Evolutionary conservation across 1,284 basidiomycete species (phyloP).

Genomic region (Fistulinella staudtii): DNA sequence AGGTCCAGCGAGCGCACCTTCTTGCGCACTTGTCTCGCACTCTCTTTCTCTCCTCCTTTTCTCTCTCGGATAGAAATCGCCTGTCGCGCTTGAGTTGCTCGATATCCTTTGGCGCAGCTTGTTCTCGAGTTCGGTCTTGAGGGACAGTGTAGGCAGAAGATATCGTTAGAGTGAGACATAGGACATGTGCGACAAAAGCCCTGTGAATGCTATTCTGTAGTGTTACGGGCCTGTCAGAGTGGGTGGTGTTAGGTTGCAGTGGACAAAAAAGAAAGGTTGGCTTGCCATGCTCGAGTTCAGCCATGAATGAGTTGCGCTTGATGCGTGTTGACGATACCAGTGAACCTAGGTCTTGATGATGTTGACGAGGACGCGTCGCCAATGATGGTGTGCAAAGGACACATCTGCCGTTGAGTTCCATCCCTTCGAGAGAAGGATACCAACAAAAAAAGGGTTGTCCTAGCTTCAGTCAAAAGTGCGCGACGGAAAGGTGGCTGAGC

Average conservation of each 20-base stretch:
- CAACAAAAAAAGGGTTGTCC: too few species aligned
- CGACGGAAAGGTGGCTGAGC: too few species aligned
- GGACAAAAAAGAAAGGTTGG: neutral
- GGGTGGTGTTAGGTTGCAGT: neutral
- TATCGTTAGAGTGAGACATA: conserved; percentile 60
- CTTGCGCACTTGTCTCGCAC: conserved; percentile 42
- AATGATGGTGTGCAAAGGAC: too few species aligned
- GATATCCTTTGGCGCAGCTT: conserved; percentile 57
- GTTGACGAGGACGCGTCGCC: too few species aligned
- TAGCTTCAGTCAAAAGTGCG: too few species aligned
- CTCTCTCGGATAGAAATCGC: conserved; percentile 55
- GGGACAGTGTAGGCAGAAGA: conserved; percentile 52
- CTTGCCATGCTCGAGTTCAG: conserved; percentile 62
- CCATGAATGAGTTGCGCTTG: conserved; percentile 60
- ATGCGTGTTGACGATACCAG: conserved; percentile 20
- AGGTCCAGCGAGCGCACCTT: conserved; percentile 41
- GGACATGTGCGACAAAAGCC: conserved; percentile 54
- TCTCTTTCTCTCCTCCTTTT: conserved; percentile 52
- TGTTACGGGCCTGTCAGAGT: conserved; percentile 53
- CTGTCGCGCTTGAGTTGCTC: conserved; percentile 64
- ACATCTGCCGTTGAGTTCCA: too few species aligned
- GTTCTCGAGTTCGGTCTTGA: conserved; percentile 57
- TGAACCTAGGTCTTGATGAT: too few species aligned
- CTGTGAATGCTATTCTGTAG: conserved; percentile 58
- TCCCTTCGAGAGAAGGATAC: too few species aligned